Conservation (phyloP, 208 protist genomes). For the Porcisia deanei region DNA sequence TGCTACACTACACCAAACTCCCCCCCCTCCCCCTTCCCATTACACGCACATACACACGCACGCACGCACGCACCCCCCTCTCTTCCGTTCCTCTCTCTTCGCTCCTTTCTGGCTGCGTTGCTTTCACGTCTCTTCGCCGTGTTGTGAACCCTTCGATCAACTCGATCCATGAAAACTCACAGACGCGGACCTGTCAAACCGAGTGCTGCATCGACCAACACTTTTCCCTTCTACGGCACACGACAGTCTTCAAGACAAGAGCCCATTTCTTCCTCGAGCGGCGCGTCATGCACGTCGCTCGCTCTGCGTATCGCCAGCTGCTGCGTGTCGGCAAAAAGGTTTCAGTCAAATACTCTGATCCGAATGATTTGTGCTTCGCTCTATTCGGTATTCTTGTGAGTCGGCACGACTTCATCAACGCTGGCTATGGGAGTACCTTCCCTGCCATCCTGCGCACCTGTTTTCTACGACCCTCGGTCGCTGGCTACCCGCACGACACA, state of each 20-base stretch:
- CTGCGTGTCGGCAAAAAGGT: conserved; percentile 43
- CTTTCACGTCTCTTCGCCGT: neutral
- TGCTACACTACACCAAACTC: neutral
- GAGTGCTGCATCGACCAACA: too few relatives aligned
- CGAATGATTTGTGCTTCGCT: conserved; percentile 66
- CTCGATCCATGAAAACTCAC: neutral
- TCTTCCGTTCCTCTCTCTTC: too few relatives aligned
- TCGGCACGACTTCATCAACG: conserved; percentile 64
- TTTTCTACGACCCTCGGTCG: conserved; percentile 59
- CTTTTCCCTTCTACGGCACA: neutral
- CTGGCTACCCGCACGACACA: conserved; percentile 47
- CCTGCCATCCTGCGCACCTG: conserved; percentile 44
- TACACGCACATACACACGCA: neutral
- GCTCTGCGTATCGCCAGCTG: conserved; percentile 72
- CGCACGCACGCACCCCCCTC: neutral
- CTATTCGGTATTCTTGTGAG: conserved; percentile 66
- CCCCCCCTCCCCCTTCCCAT: too few relatives aligned
- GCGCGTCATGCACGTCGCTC: conserved; percentile 58
- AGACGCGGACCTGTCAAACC: neutral
- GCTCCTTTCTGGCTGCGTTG: neutral
- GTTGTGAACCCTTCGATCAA: neutral
- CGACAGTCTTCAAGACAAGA: too few relatives aligned
- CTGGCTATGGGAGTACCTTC: conserved; percentile 60
- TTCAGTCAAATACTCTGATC: conserved; percentile 42
- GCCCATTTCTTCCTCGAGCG: neutral